These are phyloP conservation scores for Pouteria glomerata DNA, from an alignment of 148 eudicot genomes.

Conservation along the genomic window DNA sequence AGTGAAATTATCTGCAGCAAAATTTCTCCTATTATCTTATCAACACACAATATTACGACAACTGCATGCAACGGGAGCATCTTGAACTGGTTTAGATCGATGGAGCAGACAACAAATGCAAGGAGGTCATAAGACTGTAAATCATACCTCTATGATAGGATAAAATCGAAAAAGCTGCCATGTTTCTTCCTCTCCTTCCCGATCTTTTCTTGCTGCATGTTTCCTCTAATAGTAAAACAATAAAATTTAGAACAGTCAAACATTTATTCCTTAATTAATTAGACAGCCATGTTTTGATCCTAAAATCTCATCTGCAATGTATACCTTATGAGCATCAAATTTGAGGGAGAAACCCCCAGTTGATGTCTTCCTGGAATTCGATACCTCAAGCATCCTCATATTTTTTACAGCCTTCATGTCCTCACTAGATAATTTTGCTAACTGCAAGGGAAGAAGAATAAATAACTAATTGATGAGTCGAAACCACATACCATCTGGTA, in stretches of 20 bases:
- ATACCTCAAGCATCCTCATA: constrained; percentile 74
- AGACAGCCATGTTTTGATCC: background rate
- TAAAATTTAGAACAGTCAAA: constrained; percentile 11
- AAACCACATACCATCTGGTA: too few species aligned
- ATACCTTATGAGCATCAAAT: constrained; percentile 85
- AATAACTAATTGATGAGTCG: too few species aligned
- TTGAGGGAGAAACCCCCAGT: constrained; percentile 77
- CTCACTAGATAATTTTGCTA: constrained; percentile 73
- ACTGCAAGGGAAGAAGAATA: constrained; percentile 30
- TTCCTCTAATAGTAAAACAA: constrained; percentile 47
- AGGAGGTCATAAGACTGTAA: too few species aligned
- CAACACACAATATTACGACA: background rate
- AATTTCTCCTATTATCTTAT: background rate
- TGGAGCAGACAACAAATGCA: constrained; percentile 1
- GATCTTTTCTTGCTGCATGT: constrained; percentile 79
- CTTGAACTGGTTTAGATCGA: background rate
- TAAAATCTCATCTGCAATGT: constrained; percentile 1
- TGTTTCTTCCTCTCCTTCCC: constrained; percentile 75
- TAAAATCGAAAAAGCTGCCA: constrained; percentile 91
- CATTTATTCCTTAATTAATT: constrained; percentile 1
- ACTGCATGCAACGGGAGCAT: too few species aligned
- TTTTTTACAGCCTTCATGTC: constrained; percentile 81
- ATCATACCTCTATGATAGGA: constrained; percentile 82
- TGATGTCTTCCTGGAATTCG: constrained; percentile 43
- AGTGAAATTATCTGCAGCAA: too few species aligned